phyloP scores from a whole-genome alignment of 352 stramenopile genomes.

The Pythium inflatum region DNA sequence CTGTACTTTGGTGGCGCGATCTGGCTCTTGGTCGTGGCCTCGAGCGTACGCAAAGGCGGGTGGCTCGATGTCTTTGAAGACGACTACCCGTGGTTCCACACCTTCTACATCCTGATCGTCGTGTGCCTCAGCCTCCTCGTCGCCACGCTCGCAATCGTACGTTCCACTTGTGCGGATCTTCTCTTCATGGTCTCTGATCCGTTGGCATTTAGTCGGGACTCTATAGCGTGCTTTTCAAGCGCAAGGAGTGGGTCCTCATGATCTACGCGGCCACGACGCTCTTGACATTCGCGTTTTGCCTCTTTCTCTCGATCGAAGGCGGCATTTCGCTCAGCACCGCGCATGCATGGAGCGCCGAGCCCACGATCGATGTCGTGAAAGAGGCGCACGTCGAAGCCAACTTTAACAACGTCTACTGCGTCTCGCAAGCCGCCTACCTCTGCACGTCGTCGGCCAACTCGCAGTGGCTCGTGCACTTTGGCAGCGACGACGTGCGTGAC shows the following conservation, averaged over 20 bases:
- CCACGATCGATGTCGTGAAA: not conserved
- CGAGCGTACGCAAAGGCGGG: conserved; percentile 26
- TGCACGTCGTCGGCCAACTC: conserved; percentile 29
- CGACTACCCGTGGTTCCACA: conserved; percentile 38
- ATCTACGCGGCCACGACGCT: conserved; percentile 27
- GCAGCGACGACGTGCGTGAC: conserved; percentile 34
- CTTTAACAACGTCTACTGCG: conserved; percentile 34
- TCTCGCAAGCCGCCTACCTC: conserved; percentile 32
- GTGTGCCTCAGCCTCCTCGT: conserved; percentile 27
- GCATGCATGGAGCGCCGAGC: conserved; percentile 18
- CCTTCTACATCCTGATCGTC: conserved; percentile 24
- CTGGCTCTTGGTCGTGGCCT: conserved; percentile 18
- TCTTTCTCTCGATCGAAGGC: conserved; percentile 28
- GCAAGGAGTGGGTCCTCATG: conserved; percentile 25
- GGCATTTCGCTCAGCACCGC: conserved; percentile 21
- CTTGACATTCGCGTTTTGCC: conserved; percentile 25
- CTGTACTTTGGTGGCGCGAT: conserved; percentile 32
- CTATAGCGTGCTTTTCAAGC: conserved; percentile 28
- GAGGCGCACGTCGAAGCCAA: conserved; percentile 28
- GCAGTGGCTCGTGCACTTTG: conserved; percentile 37
- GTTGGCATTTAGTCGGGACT: conserved; percentile 19
- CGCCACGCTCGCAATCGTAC: conserved; percentile 29
- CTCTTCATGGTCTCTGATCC: not conserved
- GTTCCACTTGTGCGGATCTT: not conserved
- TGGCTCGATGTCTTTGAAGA: conserved; percentile 40